These are phyloP conservation scores for Odontarrhena argentea DNA, from an alignment of 345 rosid genomes.

Conservation along the genomic window DNA sequence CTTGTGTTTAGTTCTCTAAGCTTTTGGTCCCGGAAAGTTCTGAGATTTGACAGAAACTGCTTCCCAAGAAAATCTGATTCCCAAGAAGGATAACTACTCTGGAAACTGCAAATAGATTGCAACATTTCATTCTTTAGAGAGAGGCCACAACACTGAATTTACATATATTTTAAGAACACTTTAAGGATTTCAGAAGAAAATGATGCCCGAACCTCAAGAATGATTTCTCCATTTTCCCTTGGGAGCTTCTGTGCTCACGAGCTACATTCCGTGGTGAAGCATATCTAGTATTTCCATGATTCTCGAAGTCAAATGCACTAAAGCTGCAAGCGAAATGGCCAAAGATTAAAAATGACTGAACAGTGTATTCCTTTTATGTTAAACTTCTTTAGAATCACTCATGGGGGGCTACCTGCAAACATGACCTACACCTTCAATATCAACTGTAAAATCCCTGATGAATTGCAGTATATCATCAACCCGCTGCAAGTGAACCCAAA, in stretches of 20 bases:
- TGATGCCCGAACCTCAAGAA: slow-evolving; percentile 70
- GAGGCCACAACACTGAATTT: slow-evolving; percentile 14
- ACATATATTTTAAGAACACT: background rate
- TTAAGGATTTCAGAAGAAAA: background rate
- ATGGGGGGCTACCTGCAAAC: slow-evolving; percentile 72
- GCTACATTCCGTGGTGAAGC: slow-evolving; percentile 67
- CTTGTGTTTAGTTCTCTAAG: slow-evolving; percentile 55
- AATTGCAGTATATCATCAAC: slow-evolving; percentile 94
- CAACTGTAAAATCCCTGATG: slow-evolving; percentile 76
- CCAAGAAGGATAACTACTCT: slow-evolving; percentile 88
- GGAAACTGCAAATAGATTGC: slow-evolving; percentile 67
- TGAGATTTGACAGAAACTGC: slow-evolving; percentile 71
- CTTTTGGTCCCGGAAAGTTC: slow-evolving; percentile 78
- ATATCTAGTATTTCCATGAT: slow-evolving; percentile 84
- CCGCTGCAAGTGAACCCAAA: slow-evolving; percentile 57
- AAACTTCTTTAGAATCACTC: slow-evolving; percentile 5
- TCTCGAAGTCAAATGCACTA: slow-evolving; percentile 81
- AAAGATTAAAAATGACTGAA: slow-evolving; percentile 8
- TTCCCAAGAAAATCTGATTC: slow-evolving; percentile 79
- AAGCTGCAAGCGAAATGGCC: slow-evolving; percentile 53
- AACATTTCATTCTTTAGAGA: slow-evolving; percentile 15
- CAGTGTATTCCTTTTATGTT: background rate
- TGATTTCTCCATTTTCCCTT: slow-evolving; percentile 98
- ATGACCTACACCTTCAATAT: slow-evolving; percentile 95
- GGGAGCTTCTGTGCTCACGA: slow-evolving; percentile 72